Conservation (phyloP, 2,329 filamentous ascomycete species). For the Orbilia blumenaviensis region DNA sequence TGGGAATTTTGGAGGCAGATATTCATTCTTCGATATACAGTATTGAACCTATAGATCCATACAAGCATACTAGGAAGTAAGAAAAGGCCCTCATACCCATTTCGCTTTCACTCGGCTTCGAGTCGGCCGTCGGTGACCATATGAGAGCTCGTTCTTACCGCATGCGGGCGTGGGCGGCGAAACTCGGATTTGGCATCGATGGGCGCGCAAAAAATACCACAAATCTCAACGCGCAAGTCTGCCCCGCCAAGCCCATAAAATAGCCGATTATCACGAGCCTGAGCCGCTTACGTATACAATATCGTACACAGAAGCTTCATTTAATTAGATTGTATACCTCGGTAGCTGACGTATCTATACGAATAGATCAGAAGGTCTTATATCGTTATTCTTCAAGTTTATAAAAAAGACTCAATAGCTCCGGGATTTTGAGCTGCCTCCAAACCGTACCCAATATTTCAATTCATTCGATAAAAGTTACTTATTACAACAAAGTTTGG, state of each 20-base stretch:
- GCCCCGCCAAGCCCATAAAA: not conserved
- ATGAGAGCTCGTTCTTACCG: not conserved
- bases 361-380: not conserved
- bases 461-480: not conserved
- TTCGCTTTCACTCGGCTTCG: no score
- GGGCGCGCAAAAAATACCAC: conserved; percentile 5
- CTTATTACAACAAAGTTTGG: not conserved
- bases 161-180: no score
- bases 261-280: conserved; percentile 9
- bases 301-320: conserved; percentile 3
- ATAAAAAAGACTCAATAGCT: not conserved
- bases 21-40: not conserved
- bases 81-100: not conserved
- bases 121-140: not conserved
- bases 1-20: not conserved
- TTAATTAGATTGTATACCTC: not conserved
- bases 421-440: not conserved
- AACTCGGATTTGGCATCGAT: not conserved
- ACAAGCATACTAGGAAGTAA: no score
- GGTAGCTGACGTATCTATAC: conserved; percentile 9
- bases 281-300: not conserved
- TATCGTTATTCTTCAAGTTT: not conserved
- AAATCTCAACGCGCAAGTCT: conserved; percentile 1
- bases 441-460: not conserved
- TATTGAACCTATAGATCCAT: not conserved